phyloP scores from a whole-genome alignment of 2,329 filamentous ascomycete species.

The Talaromyces amestolkiae region DNA sequence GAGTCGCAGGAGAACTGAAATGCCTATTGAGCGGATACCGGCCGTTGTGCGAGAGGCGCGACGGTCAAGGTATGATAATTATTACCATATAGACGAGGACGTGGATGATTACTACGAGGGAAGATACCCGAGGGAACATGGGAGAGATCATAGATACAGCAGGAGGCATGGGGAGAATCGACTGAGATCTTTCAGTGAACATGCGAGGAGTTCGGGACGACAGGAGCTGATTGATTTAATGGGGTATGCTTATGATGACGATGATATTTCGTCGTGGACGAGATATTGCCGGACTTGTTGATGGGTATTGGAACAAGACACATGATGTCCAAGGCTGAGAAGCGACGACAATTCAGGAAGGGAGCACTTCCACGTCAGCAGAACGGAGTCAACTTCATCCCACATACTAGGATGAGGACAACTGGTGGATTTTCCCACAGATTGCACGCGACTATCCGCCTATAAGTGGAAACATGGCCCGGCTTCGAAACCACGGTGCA shows the following conservation, averaged over 20 bases:
- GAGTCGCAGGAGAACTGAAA: background rate
- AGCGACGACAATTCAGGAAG: background rate
- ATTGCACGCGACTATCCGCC: too few relatives aligned
- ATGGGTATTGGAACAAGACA: background rate
- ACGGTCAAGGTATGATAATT: constrained; percentile 8
- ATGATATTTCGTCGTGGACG: constrained; percentile 5
- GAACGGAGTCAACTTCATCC: too few relatives aligned
- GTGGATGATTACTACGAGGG: background rate
- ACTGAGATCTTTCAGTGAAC: constrained; percentile 13
- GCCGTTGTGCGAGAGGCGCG: constrained; percentile 4
- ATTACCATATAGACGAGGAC: background rate
- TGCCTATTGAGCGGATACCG: constrained; percentile 13
- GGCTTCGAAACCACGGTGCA: too few relatives aligned
- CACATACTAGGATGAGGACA: too few relatives aligned
- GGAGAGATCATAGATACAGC: constrained; percentile 3
- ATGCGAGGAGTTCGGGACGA: constrained; percentile 12
- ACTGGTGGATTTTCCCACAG: too few relatives aligned
- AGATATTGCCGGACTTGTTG: constrained; percentile 8
- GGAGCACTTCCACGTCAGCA: background rate
- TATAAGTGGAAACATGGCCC: too few relatives aligned
- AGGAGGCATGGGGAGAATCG: constrained; percentile 11
- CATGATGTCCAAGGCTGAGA: background rate
- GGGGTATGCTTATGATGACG: constrained; percentile 11
- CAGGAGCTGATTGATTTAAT: constrained; percentile 14
- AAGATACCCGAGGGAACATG: background rate